phyloP scores from a whole-genome alignment of 2,329 filamentous ascomycete species.

The Exophiala xenobiotica region DNA sequence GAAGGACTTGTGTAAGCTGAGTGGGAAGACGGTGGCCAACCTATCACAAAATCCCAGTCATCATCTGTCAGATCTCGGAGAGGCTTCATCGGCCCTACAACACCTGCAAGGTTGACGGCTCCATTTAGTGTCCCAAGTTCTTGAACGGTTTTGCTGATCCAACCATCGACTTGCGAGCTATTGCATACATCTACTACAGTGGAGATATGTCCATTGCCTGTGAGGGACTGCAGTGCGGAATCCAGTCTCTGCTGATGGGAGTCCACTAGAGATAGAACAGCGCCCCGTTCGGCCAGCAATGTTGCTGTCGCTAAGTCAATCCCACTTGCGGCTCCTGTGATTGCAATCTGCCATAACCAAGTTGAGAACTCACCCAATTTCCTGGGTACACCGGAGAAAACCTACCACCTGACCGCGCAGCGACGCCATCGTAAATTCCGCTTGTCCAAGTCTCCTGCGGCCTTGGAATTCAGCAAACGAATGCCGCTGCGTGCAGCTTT shows the following conservation, averaged over 20 bases:
- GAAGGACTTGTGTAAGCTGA: background rate
- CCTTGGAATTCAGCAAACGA: too few relatives aligned
- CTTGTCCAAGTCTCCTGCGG: too few relatives aligned
- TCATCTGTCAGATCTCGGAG: conserved; percentile 42
- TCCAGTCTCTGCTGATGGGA: conserved; percentile 3
- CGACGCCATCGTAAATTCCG: too few relatives aligned
- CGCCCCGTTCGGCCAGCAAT: conserved; percentile 6
- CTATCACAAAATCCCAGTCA: conserved; percentile 44
- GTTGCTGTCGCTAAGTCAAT: conserved; percentile 8
- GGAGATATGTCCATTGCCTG: background rate
- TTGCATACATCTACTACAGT: conserved; percentile 20
- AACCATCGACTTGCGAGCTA: conserved; percentile 9
- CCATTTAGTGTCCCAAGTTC: conserved; percentile 18
- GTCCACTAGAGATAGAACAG: conserved; percentile 5
- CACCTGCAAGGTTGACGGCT: conserved; percentile 22
- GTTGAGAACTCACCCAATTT: too few relatives aligned
- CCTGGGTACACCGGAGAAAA: too few relatives aligned
- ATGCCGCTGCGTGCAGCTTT: too few relatives aligned
- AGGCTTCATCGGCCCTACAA: too few relatives aligned
- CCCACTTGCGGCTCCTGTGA: conserved; percentile 10
- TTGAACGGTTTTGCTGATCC: conserved; percentile 16
- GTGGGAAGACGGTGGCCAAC: background rate
- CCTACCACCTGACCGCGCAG: too few relatives aligned
- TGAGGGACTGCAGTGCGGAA: background rate
- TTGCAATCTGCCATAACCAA: too few relatives aligned